Evolutionary conservation across 768 basidiomycete species (phyloP), one percentile per base, ranked within the genome.

Genomic region (Paxillus rubicundulus): DNA sequence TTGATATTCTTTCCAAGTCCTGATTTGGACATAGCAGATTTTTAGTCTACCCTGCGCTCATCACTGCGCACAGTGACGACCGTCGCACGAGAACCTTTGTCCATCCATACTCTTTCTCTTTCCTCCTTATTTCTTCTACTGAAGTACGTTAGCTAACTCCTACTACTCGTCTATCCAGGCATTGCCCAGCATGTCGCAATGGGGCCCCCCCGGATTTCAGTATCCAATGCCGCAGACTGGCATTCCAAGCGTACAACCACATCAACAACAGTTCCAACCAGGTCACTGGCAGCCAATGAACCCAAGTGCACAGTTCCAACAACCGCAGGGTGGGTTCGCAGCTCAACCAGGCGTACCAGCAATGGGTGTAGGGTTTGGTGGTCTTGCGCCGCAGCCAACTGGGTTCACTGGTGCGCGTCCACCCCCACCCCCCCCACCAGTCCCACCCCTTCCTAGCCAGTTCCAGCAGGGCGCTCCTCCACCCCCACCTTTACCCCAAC

Each of bases 141-240:
- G 20, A 17, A 47, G 24, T 42, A 16, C 41, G 5, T 18, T 16
- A 52, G 20, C 24, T 33, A n/a, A 13, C 4, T 17, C 18, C 18
- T 36, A 3, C 36, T 36, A 6, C 27, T 37, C 20, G 30, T 27
- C 12, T 9, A 37, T 37, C 24, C 32, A 14, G 47, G 16, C 21
- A 10, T 54, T 16, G 12, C 27, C 27, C 64, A 74, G 61, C 65
- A 90, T 91, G 89, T 81, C 87, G 62, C 87, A 89, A 71, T 91
- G 89, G 87, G 77, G 77, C 47, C 86, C 84, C 68, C 79, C 78
- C 20, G 82, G 82, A 33, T 85, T 75, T 62, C 87, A 90, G 70
- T 85, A 87, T 64, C 84, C 89, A 30, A 73, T 85, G 67, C n/a
- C n/a, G n/a, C 87, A 87, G 58, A 87, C 88, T 3, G 88, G 86